Conservation (phyloP, 2,329 filamentous ascomycete genomes). For the Sporothrix globosa region DNA sequence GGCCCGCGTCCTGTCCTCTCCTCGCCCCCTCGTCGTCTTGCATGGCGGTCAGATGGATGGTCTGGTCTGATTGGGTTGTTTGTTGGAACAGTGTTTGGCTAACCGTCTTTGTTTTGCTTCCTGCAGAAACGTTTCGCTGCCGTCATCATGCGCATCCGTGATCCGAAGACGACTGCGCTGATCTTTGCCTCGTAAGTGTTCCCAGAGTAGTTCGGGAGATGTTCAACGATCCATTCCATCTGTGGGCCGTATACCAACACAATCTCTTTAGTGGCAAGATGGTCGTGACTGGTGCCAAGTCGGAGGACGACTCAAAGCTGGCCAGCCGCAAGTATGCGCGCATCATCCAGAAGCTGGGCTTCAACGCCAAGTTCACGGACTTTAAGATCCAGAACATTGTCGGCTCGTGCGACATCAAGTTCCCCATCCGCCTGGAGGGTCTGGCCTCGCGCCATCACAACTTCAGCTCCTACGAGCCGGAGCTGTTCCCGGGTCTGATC, state of each 20-base stretch:
- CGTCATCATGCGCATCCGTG: conserved; percentile 99
- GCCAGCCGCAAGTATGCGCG: conserved; percentile 97
- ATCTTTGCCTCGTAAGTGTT: conserved; percentile 71
- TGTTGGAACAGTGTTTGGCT: conserved; percentile 33
- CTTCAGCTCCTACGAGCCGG: conserved; percentile 96
- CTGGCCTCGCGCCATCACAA: conserved; percentile 98
- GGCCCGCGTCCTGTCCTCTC: conserved; percentile 1
- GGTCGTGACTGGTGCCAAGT: conserved; percentile 98
- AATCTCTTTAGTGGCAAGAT: conserved; percentile 78
- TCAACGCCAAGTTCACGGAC: conserved; percentile 99
- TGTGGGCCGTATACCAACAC: conserved; percentile 29
- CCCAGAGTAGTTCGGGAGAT: background rate
- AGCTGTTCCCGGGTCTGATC: conserved; percentile 98
- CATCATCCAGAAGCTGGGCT: conserved; percentile 99
- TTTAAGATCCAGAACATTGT: conserved; percentile 99
- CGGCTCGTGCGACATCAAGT: conserved; percentile 98
- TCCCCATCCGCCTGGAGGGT: conserved; percentile 95
- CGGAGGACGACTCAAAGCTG: conserved; percentile 95
- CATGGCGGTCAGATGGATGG: conserved; percentile 8
- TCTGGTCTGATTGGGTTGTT: conserved; percentile 12
- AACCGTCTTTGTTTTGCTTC: conserved; percentile 20
- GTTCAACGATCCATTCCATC: background rate
- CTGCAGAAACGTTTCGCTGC: conserved; percentile 84
- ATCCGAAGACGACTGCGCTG: conserved; percentile 95
- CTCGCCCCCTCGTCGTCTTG: conserved; percentile 4